A percentile compares a stretch with the other conserved stretches of the same genome.
Conservation (phyloP, 306 rosid genomes). For the Vigna angularis region DNA sequence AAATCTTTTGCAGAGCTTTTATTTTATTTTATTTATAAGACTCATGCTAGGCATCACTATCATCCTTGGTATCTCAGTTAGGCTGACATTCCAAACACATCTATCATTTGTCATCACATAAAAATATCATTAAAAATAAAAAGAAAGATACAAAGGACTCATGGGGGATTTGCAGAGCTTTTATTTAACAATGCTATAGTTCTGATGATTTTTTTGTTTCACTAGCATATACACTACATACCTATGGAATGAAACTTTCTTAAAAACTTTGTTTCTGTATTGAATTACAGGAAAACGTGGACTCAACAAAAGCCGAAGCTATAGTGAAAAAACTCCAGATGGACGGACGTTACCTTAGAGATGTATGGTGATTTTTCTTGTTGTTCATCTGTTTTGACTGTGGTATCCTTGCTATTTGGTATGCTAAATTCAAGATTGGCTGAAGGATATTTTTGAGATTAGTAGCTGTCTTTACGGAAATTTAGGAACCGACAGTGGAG, state of each 20-base stretch:
- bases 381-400: conserved; percentile 37
- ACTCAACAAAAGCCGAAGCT: conserved; percentile 77
- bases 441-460: conserved; percentile 45
- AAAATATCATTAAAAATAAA: too few relatives aligned
- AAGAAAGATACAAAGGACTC: too few relatives aligned
- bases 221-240: not conserved
- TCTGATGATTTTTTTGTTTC: conserved; percentile 21
- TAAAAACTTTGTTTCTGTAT: conserved; percentile 25
- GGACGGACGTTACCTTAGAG: conserved; percentile 87
- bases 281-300: conserved; percentile 72
- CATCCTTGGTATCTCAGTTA: too few relatives aligned
- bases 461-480: conserved; percentile 46
- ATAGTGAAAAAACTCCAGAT: conserved; percentile 77
- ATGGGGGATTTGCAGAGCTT: not conserved
- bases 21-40: not conserved
- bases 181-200: conserved; percentile 26
- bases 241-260: conserved; percentile 11
- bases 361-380: conserved; percentile 76
- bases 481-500: conserved; percentile 52
- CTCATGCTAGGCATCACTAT: too few relatives aligned
- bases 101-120: too few relatives aligned
- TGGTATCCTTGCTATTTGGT: conserved; percentile 45
- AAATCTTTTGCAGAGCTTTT: not conserved
- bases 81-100: too few relatives aligned
- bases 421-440: conserved; percentile 42